Base-by-base conservation (phyloP, 2,329 filamentous ascomycete genomes). In the Sclerotinia nivalis region DNA sequence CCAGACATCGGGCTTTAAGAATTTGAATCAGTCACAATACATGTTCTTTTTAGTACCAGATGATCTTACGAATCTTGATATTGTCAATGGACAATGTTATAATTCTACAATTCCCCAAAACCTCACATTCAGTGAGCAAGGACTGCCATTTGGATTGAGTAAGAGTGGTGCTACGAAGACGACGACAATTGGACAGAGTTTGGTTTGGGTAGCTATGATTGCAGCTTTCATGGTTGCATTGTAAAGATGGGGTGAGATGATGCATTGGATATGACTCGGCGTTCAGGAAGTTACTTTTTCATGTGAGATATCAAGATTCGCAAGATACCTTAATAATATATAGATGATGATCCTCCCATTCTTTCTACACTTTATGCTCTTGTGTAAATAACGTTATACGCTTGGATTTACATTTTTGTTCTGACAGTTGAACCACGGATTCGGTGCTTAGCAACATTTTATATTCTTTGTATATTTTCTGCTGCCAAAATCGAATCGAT, bases 21-120 rank as follows among this genome's bases (percentile, higher is more conserved):
- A 82, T 3, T 77, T 94, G 56, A 85, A 90, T 65, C 86, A 89
- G 78, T 83, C 83, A 45, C 86, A 82, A 73, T 94, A 93, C 81
- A 93, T 94, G 91, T 94, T 95, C 81, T 94, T 95, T 83, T 81
- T 85, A 22, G 84, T 89, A 25, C 86, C 91, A 1, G 88, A 93
- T 78, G 91, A 94, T 74, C 79, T 94, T 50, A 84, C 76, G 9
- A 83, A 84, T 4, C 79, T 93, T 71, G 90, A 94, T 75, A 88
- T 94, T 71, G 83, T 82, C 3, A 87, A 86, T 58, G 91, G 91
- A 1, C 83, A 90, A 70, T 93, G 91, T 78, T 84, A 87, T 75
- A 93, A 93, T 74, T 75, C 80, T 43, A 84, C 83, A 0, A 84
- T 93, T 8, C 79, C 81, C 50, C 91, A 93, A 79, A 92, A 93